Conservation (phyloP, 2,329 filamentous ascomycete species). For the Lizonia empirigonia region DNA sequence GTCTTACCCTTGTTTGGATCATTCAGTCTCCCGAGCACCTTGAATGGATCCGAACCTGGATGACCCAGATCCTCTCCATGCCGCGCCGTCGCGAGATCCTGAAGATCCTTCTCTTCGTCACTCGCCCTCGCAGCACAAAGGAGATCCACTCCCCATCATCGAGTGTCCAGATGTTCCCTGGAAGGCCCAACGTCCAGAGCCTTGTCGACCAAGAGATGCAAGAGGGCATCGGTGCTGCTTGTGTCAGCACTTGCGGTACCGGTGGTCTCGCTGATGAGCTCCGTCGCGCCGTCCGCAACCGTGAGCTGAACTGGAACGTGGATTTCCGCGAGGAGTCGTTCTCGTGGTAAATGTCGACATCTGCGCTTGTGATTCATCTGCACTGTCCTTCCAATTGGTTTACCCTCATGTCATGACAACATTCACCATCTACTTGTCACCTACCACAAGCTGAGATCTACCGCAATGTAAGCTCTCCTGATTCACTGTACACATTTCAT, state of each 20-base stretch:
- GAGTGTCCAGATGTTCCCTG: conserved; percentile 90
- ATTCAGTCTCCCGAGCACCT: conserved; percentile 87
- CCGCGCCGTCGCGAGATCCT: conserved; percentile 81
- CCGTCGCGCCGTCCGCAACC: conserved; percentile 66
- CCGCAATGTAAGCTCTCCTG: conserved; percentile 12
- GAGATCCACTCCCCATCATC: conserved; percentile 77
- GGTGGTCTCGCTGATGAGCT: conserved; percentile 78
- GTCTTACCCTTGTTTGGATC: conserved; percentile 87
- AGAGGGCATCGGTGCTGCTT: conserved; percentile 85
- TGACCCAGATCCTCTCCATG: conserved; percentile 82
- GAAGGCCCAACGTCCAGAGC: conserved; percentile 80
- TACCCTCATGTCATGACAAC: conserved; percentile 22
- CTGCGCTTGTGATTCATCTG: conserved; percentile 12
- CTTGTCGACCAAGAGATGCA: conserved; percentile 82
- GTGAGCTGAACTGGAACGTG: conserved; percentile 69
- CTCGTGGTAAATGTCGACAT: conserved; percentile 56
- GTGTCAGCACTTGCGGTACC: conserved; percentile 79
- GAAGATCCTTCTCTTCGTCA: conserved; percentile 87
- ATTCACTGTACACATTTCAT: conserved; percentile 42
- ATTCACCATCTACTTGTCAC: conserved; percentile 4
- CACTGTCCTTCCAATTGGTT: conserved; percentile 13
- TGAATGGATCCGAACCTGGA: conserved; percentile 93
- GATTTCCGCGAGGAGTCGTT: conserved; percentile 84
- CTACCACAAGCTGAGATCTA: conserved; percentile 7
- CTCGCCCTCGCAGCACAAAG: conserved; percentile 80